Evolutionary conservation across 2,329 filamentous ascomycete genomes (phyloP), one percentile per base, ranked within the genome.

Genomic region (Huntiella moniliformis): DNA sequence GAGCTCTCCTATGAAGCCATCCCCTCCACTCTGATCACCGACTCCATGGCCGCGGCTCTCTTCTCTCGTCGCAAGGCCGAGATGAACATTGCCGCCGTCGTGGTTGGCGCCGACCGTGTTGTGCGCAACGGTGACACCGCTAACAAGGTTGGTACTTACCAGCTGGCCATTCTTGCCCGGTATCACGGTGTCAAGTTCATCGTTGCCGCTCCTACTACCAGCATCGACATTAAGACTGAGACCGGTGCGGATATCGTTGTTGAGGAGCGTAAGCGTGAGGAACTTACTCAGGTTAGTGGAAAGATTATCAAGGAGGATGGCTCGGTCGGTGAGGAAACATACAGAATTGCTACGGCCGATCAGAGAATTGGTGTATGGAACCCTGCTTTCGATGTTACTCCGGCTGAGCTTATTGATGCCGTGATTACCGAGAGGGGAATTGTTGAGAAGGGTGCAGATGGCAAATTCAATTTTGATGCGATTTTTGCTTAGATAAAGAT

Each of bases 71-170:
- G 73, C 39, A 77, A 77, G 53, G 64, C 68, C 16, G 63, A 69
- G 34, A 70, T 77, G 56, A 77, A 79, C 55, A 82, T 98, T 50
- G 73, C 76, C 4, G 88, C 86, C 4, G 83, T 98, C 44, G 79
- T 98, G 28, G 91, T 98, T 0, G 91, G 91, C 22, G 91, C 91
- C 2, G 91, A 98, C 60, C 77, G 91, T 47, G 91, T 98, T 11
- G 91, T 88, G 31, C 82, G 86, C 43, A 98, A 98, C 56, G 91
- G 91, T 28, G 91, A 98, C 63, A 96, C 91, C 0, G 91, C 91
- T 47, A 98, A 98, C 67, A 98, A 98, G 67, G 92, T 98, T 51
- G 91, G 91, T 44, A 98, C 91, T 0, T 96, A 98, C 60, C 73
- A 79, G 46, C 71, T 98, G 3, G 86, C 91, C 3, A 86, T 96